Base-by-base conservation (phyloP, 306 rosid genomes). In the Alnus glutinosa region DNA sequence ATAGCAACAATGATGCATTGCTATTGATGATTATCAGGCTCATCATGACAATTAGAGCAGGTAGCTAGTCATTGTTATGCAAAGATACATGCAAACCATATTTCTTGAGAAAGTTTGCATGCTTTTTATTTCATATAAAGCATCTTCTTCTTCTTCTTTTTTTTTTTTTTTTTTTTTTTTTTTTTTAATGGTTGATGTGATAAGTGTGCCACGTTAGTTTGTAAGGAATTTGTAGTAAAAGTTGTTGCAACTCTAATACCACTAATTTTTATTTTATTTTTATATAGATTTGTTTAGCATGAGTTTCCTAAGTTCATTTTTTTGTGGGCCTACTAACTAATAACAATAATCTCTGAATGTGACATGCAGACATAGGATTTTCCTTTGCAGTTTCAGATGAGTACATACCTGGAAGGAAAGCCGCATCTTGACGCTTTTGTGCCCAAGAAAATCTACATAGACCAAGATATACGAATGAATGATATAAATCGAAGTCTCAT, bases 391-490 rank as follows among this genome's bases (percentile, higher is more conserved):
- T 57, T 57, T 57, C 52, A 49, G 12, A 9, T 59, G 39, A 9
- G 15, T 28, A 16, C 47, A 49, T 80, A 89, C 92, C 92, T 37
- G 92, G 92, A 71, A 89, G 86, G 70, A 86, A 72, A 49, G 77
- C 77, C 72, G 87, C 89, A 80, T 82, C 48, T 66, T n/a, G 82
- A 62, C 89, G 92, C 73, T 74, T 89, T 77, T 89, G 90, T 39
- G 90, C 81, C 92, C 89, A 86, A 2, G 92, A 82, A 74, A 86
- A 83, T 70, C 92, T 89, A 83, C 88, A 74, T 7, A 78, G 30
- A 64, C 16, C 36, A 84, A 48, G 32, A 63, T 59, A 5, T 63
- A n/a, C 9, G 12, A 13, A 34, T 1, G 46, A 63, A 63, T 3
- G n/a, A 5, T 13, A 14, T 32, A 14, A 63, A 4, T 63, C 5